These are phyloP conservation scores for Tetrahymena elliotti DNA, from an alignment of 73 alveolate genomes.

Conservation along the genomic window DNA sequence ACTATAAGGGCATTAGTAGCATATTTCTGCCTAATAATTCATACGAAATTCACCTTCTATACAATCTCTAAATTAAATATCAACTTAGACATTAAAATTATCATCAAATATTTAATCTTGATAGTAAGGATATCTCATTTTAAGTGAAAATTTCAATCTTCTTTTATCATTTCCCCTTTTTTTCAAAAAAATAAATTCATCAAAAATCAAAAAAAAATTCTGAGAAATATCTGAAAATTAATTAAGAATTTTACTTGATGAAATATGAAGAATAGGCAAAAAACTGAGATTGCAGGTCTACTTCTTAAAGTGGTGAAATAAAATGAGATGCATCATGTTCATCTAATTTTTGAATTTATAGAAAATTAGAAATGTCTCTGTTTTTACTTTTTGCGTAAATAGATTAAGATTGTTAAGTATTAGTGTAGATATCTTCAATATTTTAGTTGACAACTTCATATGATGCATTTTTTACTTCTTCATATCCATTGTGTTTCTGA, in stretches of 20 bases:
- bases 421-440: neutral
- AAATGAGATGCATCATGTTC: neutral
- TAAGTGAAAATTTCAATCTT: neutral
- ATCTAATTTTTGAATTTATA: neutral
- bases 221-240: neutral
- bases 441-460: neutral
- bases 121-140: neutral
- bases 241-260: neutral
- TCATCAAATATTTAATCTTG: neutral
- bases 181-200: neutral
- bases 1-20: neutral
- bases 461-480: neutral
- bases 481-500: neutral
- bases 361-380: neutral
- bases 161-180: neutral
- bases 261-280: neutral
- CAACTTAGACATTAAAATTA: neutral
- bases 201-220: neutral
- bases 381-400: neutral
- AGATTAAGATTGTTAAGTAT: neutral
- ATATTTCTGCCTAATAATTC: neutral
- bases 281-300: neutral
- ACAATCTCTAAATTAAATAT: neutral
- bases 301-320: neutral
- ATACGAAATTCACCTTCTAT: neutral